Evolutionary conservation across 495 filamentous ascomycete genomes (phyloP), one percentile per base, ranked within the genome.

Genomic region (Lepidopterella palustris): DNA sequence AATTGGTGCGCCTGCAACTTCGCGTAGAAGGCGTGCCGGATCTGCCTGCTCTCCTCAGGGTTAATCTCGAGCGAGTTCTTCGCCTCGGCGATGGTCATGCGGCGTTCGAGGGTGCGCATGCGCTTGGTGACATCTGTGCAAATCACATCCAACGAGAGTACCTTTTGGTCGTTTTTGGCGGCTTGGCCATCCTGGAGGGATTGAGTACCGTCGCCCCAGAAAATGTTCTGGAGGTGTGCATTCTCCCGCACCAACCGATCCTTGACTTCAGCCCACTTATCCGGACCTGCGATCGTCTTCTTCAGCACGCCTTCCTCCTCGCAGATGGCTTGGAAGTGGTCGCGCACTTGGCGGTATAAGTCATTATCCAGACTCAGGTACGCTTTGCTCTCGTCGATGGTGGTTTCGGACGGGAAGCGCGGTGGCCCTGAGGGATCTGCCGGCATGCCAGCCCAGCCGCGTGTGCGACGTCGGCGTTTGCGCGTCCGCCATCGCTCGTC

Each of bases 111-210:
- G 0, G 79, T 85, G 39, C 89, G 78, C 78, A 91, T 86, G 24
- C 85, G 76, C 71, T 93, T 93, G 8, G 87, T 90, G 49, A 92
- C 87, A 70, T 92, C 87, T n/a, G 78, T 84, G 65, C 86, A 89
- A 24, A 93, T 83, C 25, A 89, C 79, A 72, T 93, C 89, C 6
- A 93, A 74, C 0, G 88, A 85, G 52, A 88, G 78, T 20, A 77
- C 75, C 57, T 76, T 74, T 20, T 71, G 64, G 40, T 85, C 85
- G 11, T 29, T 69, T 50, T 80, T 76, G 5, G 55, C 23, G 39
- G 75, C 69, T 42, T 76, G 71, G 29, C 66, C 73, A 42, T 25
- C 71, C 5, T 66, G 59, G 2, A 21, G 39, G 3, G 56, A 31
- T 35, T 62, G 39, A 25, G 35, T 25, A 45, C 82, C 79, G 35